phyloP scores from a whole-genome alignment of 257 asterid genomes.

The Solanum rostratum region DNA sequence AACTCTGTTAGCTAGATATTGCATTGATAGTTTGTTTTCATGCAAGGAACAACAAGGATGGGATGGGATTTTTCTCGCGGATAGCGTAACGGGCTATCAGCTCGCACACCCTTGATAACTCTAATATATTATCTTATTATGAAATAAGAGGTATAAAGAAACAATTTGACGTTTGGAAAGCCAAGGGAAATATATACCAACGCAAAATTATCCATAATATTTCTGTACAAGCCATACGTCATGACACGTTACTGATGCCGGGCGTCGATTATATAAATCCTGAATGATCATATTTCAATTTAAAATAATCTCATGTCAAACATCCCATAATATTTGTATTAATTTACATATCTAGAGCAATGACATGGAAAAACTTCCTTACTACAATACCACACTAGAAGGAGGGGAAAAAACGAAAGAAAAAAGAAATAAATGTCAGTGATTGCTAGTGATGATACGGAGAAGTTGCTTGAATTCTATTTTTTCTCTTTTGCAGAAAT shows the following conservation, averaged over 20 bases:
- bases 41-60: too few species aligned
- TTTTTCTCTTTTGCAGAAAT: constrained; percentile 20
- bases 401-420: neutral
- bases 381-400: neutral
- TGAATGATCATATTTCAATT: neutral
- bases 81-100: neutral
- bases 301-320: neutral
- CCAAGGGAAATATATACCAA: too few species aligned
- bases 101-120: too few species aligned
- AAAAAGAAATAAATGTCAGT: too few species aligned
- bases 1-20: neutral
- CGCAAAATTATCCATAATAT: too few species aligned
- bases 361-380: neutral
- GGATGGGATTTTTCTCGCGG: neutral
- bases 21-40: neutral
- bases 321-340: neutral
- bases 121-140: too few species aligned
- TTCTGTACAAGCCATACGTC: too few species aligned
- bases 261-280: too few species aligned
- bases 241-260: too few species aligned
- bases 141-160: too few species aligned
- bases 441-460: constrained; percentile 7
- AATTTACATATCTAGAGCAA: neutral
- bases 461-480: neutral
- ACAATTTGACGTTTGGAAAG: too few species aligned